phyloP scores from a whole-genome alignment of 2,329 filamentous ascomycete genomes.

The Colletotrichum tanaceti region DNA sequence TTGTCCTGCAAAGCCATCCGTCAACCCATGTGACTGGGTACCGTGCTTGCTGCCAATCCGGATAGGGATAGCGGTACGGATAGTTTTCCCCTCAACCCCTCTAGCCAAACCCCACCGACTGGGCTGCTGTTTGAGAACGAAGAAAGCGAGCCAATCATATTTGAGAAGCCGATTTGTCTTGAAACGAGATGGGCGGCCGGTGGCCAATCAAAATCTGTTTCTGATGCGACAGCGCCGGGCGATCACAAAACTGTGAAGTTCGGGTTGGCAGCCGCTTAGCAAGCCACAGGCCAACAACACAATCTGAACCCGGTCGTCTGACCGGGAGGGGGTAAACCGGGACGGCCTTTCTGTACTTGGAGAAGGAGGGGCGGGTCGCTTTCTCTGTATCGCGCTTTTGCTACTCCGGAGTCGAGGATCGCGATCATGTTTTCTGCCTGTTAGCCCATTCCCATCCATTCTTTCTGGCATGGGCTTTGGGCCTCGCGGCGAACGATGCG shows the following conservation, averaged over 20 bases:
- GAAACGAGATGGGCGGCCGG: conserved; percentile 32
- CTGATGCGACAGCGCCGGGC: conserved; percentile 34
- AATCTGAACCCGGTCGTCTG: conserved; percentile 33
- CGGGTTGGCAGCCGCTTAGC: conserved; percentile 9
- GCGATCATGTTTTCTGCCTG: background rate
- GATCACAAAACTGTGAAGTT: conserved; percentile 24
- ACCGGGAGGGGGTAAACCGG: conserved; percentile 30
- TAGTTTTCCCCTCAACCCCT: no score
- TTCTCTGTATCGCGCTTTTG: background rate
- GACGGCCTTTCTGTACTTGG: conserved; percentile 16
- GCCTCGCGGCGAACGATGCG: conserved; percentile 16
- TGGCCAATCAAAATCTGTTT: conserved; percentile 35
- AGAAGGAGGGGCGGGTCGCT: background rate
- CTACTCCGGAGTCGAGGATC: background rate
- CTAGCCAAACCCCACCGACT: conserved; percentile 22
- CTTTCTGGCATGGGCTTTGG: background rate
- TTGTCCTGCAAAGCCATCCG: conserved; percentile 30
- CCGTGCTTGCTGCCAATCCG: conserved; percentile 2
- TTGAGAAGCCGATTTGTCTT: conserved; percentile 17
- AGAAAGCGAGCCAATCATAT: conserved; percentile 31
- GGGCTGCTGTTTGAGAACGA: conserved; percentile 33
- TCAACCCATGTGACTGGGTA: conserved; percentile 17
- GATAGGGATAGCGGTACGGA: background rate
- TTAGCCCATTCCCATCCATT: conserved; percentile 18
- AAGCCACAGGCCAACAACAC: conserved; percentile 13